phyloP scores from a whole-genome alignment of 2,329 filamentous ascomycete genomes.

The Aspergillus puulaauensis region DNA sequence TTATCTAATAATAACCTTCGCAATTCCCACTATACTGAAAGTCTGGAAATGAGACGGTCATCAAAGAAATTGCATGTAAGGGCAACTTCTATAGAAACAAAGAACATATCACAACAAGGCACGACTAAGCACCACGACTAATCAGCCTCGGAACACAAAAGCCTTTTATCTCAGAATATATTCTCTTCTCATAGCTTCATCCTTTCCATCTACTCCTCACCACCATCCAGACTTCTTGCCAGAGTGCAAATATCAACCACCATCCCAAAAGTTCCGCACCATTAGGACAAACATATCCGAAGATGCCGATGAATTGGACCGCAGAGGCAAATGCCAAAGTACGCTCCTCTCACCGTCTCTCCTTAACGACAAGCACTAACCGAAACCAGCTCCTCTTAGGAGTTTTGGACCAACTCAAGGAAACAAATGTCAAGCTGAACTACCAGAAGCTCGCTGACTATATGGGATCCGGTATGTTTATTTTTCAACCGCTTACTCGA shows the following conservation, averaged over 20 bases:
- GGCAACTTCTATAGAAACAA: neutral
- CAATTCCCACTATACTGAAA: too few relatives aligned
- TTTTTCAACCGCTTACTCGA: neutral
- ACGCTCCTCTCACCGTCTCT: neutral
- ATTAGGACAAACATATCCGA: neutral
- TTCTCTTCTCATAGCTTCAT: neutral
- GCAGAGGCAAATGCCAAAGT: conserved; percentile 14
- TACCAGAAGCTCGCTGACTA: conserved; percentile 1
- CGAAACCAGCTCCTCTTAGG: conserved; percentile 12
- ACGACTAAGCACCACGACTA: neutral
- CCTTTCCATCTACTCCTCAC: too few relatives aligned
- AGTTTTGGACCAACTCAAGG: conserved; percentile 7
- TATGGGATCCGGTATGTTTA: conserved; percentile 13
- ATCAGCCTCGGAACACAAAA: neutral
- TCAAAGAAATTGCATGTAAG: too few relatives aligned
- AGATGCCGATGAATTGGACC: conserved; percentile 14
- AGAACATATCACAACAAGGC: neutral
- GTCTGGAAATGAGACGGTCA: too few relatives aligned
- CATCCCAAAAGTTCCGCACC: neutral
- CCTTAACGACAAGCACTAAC: neutral
- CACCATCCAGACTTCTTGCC: neutral
- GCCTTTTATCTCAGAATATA: neutral
- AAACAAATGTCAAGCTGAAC: conserved; percentile 11
- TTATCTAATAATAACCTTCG: too few relatives aligned
- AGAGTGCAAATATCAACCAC: neutral